Conservation (phyloP, 1,139 yeast species). For the Kodamaea anthophila region DNA sequence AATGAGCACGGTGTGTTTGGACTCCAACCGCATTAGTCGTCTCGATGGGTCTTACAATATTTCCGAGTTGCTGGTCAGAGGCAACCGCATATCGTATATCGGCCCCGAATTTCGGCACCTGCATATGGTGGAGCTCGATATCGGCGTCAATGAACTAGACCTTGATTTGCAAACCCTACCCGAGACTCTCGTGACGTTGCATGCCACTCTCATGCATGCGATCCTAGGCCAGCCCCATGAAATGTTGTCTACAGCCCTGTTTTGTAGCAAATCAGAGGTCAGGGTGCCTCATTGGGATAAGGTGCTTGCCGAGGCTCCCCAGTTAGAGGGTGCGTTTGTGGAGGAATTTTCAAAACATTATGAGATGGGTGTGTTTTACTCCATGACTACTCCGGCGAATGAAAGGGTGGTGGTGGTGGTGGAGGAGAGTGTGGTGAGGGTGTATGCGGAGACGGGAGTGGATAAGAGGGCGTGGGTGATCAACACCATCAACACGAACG, state of each 20-base stretch:
- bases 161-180: background rate
- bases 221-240: background rate
- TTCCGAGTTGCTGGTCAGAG: background rate
- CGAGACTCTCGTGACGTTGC: background rate
- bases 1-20: background rate
- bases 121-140: background rate
- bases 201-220: background rate
- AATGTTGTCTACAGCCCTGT: background rate
- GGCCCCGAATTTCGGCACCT: background rate
- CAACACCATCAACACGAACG: no score
- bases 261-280: background rate
- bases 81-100: background rate
- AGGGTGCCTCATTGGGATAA: background rate
- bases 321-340: no score
- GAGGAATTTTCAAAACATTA: slow-evolving; percentile 3
- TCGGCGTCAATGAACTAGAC: background rate
- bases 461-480: no score
- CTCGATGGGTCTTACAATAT: background rate
- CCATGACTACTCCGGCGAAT: no score
- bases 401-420: no score
- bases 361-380: no score
- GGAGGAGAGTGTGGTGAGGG: no score
- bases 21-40: background rate
- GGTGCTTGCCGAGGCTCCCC: background rate
- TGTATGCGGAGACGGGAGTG: no score